Base-by-base conservation (phyloP, 345 rosid genomes). In the Heritiera fomes region DNA sequence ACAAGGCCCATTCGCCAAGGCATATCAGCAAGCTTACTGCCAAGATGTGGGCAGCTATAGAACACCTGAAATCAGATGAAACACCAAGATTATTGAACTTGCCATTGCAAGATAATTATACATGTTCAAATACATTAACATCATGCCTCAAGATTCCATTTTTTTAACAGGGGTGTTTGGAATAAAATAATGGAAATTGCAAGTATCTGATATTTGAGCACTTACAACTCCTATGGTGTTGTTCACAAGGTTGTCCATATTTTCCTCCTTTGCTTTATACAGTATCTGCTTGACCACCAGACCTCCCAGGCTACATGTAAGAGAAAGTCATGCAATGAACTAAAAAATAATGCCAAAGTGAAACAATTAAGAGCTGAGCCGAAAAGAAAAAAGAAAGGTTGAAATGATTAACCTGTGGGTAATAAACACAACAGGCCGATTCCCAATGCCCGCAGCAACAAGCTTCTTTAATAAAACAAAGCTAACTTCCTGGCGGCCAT, bases 1-100 rank as follows among this genome's bases (percentile, higher is more conserved):
- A 96, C 97, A 46, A 94, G 95, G 75, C 98, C 98, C 97, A 94
- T 94, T 77, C 97, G 91, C 97, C 97, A 94, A 13, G 98, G 99
- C 98, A 96, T 89, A 84, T 96, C 99, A 59, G 99, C 99, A 75
- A 96, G 88, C 82, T 91, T 94, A 88, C 99, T 96, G 67, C 99
- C 99, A 78, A 96, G 94, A 84, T 94, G 98, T 64, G 98, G 99
- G 82, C 97, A 96, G 86, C 98, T 96, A 81, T 96, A 96, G 84
- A 96, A 96, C 75, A 94, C 91, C 97, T 96, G 89, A 81, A 81
- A 86, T 45, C 71, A 84, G 18, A 46, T 71, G 32, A 53, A 49
- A 47, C 34, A 10, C 40, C 23, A 71, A 64, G 3, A 72, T 74
- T 59, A 72, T 69, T 61, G 77, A 70, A 76, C 71, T 73, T 63